Conservation (phyloP, 352 stramenopile species). For the Phytophthora cryptogea region DNA sequence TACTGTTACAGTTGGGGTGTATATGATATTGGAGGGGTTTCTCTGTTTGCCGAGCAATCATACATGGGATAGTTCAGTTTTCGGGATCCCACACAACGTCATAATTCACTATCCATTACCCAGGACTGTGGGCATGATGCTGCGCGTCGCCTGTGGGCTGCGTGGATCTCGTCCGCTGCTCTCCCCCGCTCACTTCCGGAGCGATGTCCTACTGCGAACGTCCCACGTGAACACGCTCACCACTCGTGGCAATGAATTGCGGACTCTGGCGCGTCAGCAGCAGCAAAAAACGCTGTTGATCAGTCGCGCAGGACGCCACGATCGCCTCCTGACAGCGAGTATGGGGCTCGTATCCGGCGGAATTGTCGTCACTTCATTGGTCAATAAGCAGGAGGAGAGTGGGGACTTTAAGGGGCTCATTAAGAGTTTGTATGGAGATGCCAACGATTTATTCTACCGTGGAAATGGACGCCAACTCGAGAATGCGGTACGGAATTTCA, state of each 20-base stretch:
- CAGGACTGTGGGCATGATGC: constrained; percentile 4
- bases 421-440: constrained; percentile 36
- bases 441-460: constrained; percentile 31
- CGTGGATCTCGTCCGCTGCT: constrained; percentile 5
- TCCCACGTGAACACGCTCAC: constrained; percentile 20
- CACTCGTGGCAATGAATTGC: constrained; percentile 19
- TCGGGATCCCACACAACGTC: not conserved
- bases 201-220: constrained; percentile 1
- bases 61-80: not conserved
- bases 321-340: constrained; percentile 53
- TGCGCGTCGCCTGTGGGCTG: constrained; percentile 7
- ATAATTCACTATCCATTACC: constrained; percentile 2
- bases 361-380: constrained; percentile 40
- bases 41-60: not conserved
- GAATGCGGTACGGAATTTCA: constrained; percentile 24
- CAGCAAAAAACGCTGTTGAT: constrained; percentile 25
- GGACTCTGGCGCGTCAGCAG: constrained; percentile 16
- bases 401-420: constrained; percentile 12
- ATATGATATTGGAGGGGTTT: not conserved
- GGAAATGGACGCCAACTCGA: constrained; percentile 26
- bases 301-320: constrained; percentile 25
- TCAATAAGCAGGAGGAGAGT: constrained; percentile 17
- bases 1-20: no score
- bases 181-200: not conserved
- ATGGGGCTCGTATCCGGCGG: constrained; percentile 57